A percentile compares a stretch with the other conserved stretches of the same genome.
Conservation (phyloP, 805 yeast genomes). For the Candida caryicola region DNA sequence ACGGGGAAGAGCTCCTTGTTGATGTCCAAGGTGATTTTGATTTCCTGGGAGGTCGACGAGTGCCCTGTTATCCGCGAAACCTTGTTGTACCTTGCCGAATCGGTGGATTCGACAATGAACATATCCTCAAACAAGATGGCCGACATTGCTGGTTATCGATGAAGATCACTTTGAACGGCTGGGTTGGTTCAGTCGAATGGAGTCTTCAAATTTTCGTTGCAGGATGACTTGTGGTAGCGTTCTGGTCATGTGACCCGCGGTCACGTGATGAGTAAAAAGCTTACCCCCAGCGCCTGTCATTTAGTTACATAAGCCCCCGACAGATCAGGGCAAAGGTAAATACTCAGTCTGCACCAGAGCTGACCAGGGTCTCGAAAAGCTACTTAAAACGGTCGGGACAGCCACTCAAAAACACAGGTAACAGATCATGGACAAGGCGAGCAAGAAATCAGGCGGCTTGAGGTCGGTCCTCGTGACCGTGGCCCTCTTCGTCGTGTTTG, state of each 20-base stretch:
- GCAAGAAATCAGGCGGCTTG: neutral
- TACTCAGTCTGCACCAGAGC: too few species aligned
- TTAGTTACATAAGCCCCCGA: neutral
- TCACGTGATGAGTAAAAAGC: neutral
- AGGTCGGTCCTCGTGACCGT: neutral
- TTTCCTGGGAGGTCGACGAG: slow-evolving; percentile 76
- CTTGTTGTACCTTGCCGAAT: slow-evolving; percentile 86
- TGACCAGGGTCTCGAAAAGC: too few species aligned
- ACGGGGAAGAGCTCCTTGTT: slow-evolving; percentile 92
- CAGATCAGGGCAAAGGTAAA: neutral
- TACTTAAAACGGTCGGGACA: too few species aligned
- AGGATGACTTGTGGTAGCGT: neutral
- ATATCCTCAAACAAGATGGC: slow-evolving; percentile 88
- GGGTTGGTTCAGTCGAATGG: neutral
- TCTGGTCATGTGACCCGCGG: too few species aligned
- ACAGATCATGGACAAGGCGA: neutral
- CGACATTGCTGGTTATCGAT: slow-evolving; percentile 28
- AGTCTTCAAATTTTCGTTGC: neutral
- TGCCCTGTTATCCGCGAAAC: slow-evolving; percentile 86
- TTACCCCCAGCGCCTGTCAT: too few species aligned
- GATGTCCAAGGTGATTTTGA: slow-evolving; percentile 82
- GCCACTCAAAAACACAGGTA: too few species aligned
- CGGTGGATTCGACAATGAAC: slow-evolving; percentile 80
- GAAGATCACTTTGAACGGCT: neutral
- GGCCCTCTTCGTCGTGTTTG: neutral